Evolutionary conservation across 116 monocot species (phyloP).

Genomic region (Papilionanthe hybrid): DNA sequence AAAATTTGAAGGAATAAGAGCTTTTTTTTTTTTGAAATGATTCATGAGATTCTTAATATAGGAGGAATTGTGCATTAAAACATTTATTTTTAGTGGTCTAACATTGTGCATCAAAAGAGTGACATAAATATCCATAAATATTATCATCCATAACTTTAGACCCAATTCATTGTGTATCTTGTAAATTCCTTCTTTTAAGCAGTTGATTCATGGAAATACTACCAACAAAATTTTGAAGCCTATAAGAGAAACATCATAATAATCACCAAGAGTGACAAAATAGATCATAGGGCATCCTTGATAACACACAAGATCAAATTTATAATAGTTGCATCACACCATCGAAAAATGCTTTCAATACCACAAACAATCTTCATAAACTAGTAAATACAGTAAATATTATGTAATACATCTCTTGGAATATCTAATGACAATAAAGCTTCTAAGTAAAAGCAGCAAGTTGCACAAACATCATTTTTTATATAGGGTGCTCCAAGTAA

Average conservation of each 20-base stretch:
- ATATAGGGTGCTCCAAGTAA: too few relatives aligned
- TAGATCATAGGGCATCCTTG: background rate
- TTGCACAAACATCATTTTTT: too few relatives aligned
- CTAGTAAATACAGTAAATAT: background rate
- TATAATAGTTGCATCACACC: background rate
- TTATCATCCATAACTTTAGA: background rate
- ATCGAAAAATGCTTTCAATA: background rate
- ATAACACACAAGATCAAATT: background rate
- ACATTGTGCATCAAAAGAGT: background rate
- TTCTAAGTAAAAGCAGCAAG: too few relatives aligned
- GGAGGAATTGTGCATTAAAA: background rate
- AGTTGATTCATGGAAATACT: background rate
- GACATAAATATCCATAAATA: background rate
- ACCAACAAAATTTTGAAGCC: background rate
- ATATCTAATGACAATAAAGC: too few relatives aligned
- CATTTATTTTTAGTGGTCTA: background rate
- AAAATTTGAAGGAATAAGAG: too few relatives aligned
- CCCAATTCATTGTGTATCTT: background rate
- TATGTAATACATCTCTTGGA: background rate
- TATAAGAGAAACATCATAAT: too few relatives aligned
- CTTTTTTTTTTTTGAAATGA: too few relatives aligned
- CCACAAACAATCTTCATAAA: background rate
- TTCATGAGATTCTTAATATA: too few relatives aligned
- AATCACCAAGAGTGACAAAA: too few relatives aligned
- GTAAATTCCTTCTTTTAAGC: background rate